phyloP scores from a whole-genome alignment of 331 rosid species.

The Pyrus hybrid region DNA sequence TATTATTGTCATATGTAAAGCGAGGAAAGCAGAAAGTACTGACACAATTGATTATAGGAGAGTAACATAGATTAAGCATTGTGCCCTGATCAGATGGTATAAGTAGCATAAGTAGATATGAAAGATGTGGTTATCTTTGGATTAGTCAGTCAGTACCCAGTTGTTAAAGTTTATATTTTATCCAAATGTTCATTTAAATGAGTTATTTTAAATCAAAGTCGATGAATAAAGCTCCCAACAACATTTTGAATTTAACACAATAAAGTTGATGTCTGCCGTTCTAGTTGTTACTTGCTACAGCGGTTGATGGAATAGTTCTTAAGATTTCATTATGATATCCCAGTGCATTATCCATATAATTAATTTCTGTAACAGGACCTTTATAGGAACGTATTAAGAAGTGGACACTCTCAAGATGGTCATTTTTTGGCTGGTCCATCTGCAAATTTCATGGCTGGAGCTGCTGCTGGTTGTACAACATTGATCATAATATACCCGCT shows the following conservation, averaged over 20 bases:
- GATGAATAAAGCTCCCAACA: background rate
- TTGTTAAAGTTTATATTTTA: background rate
- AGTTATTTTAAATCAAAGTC: background rate
- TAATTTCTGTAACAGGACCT: constrained; percentile 61
- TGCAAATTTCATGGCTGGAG: constrained; percentile 77
- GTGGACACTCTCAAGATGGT: constrained; percentile 22
- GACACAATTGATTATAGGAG: background rate
- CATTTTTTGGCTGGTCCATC: constrained; percentile 61
- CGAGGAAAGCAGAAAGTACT: background rate
- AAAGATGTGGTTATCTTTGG: background rate
- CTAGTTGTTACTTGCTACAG: background rate
- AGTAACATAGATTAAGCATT: background rate
- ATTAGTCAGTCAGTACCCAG: background rate
- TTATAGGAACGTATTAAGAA: constrained; percentile 60
- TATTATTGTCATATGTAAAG: background rate
- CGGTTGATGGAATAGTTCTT: background rate
- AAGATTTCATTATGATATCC: background rate
- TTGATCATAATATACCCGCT: constrained; percentile 79
- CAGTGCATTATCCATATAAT: background rate
- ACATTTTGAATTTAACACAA: background rate
- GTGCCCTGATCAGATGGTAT: background rate
- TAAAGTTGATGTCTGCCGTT: background rate
- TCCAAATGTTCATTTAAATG: background rate
- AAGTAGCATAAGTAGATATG: background rate
- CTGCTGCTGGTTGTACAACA: constrained; percentile 91